Base-by-base conservation (phyloP, 805 yeast genomes). In the Candida loeiensis region DNA sequence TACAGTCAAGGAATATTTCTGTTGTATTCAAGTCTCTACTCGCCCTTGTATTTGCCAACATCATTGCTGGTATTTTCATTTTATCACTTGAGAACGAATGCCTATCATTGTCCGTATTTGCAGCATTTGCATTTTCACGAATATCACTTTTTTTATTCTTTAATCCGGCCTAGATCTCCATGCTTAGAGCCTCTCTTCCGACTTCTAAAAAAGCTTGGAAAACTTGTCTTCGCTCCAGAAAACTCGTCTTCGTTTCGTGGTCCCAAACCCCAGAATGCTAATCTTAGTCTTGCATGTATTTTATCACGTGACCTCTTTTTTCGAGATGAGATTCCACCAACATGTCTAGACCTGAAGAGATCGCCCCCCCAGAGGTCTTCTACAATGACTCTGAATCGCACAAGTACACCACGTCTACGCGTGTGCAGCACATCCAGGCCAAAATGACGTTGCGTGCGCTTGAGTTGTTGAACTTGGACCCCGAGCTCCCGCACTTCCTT, bases 391-490 rank as follows among this genome's bases (percentile, higher is more conserved):
- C 79, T 1, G 99, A 93, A 62, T 85, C 98, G 0, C 71, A 73
- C 48, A 93, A 93, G 56, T 93, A 93, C 62, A 93, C 98, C 0
- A 73, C 84, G 2, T 86, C 95, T 4, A 85, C 96, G 4, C 93
- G 99, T 73, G 96, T 93, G 36, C 99, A 93, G 67, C 96, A 90
- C 58, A 93, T 93, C 54, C 99, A 93, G 64, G 98, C 98, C 2
- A 85, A 87, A 59, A 93, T 93, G 99, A 89, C 99, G 0, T 72
- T 91, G 32, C 74, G 99, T 52, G 96, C 98, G 0, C 68, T 93
- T 34, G 99, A 93, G 53, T 69, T 93, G 26, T 66, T 93, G 41
- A 86, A 89, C 58, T 64, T 93, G 28, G 83, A 85, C 21, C 37
- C 47, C 18, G 77, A 79, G 1, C 69, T 65, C 21, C 73, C 79